phyloP scores from a whole-genome alignment of 768 basidiomycete genomes.

The Russula griseocarnosa region DNA sequence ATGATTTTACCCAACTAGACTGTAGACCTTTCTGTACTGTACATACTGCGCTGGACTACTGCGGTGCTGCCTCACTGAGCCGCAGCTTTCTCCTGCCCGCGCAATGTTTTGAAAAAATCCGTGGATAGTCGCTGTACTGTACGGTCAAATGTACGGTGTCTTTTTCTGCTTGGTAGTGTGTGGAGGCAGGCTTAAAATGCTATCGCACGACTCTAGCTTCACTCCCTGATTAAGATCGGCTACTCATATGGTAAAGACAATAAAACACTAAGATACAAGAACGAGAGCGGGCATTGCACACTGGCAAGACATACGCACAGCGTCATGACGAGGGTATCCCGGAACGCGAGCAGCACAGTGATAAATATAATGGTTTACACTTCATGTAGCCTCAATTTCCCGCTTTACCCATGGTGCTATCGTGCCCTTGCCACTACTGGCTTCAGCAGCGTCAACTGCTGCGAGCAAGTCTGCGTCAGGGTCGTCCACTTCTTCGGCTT shows the following conservation, averaged over 20 bases:
- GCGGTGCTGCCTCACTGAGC: background rate
- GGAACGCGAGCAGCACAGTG: background rate
- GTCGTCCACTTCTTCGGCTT: slow-evolving; percentile 35
- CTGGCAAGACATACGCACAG: slow-evolving; percentile 6
- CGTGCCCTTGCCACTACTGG: slow-evolving; percentile 29
- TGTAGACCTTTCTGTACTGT: background rate
- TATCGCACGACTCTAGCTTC: background rate
- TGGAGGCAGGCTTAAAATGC: background rate
- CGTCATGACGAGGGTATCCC: slow-evolving; percentile 13
- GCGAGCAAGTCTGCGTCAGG: slow-evolving; percentile 38
- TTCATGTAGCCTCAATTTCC: slow-evolving; percentile 21
- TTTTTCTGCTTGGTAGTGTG: background rate
- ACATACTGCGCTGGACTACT: background rate
- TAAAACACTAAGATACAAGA: slow-evolving; percentile 23
- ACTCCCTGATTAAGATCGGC: slow-evolving; percentile 3
- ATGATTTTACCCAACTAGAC: background rate
- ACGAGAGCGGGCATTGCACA: slow-evolving; percentile 7
- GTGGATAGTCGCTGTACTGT: background rate
- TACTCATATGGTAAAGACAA: slow-evolving; percentile 12
- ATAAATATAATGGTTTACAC: slow-evolving; percentile 4
- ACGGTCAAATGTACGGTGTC: no score
- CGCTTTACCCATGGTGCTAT: slow-evolving; percentile 23
- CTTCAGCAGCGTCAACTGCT: slow-evolving; percentile 42
- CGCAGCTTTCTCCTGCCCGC: background rate
- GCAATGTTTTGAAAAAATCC: background rate